phyloP scores from a whole-genome alignment of 2,329 filamentous ascomycete species.

The Aaosphaeria arxii region DNA sequence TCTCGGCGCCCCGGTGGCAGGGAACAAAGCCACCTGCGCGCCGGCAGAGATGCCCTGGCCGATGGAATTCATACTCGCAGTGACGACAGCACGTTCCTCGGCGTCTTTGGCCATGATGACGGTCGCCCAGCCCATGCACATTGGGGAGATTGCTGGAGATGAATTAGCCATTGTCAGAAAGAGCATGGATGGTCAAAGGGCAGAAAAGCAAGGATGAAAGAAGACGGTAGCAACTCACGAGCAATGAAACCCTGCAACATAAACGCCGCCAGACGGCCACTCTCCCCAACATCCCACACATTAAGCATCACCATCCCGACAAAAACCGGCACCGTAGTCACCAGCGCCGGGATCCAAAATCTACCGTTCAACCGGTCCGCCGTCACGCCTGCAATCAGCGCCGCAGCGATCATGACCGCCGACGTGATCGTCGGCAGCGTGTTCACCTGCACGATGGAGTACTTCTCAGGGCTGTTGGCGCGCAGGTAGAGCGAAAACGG shows the following conservation, averaged over 20 bases:
- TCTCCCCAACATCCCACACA: not conserved
- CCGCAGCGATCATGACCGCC: constrained; percentile 35
- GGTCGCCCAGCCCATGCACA: not conserved
- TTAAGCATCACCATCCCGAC: not conserved
- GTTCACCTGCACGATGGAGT: constrained; percentile 41
- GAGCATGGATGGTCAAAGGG: not conserved
- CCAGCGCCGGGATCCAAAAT: not conserved
- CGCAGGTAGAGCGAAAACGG: constrained; percentile 44
- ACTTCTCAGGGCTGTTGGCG: constrained; percentile 16
- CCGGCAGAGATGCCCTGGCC: not conserved
- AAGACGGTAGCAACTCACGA: not conserved
- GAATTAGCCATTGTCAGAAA: not conserved
- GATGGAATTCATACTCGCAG: not conserved
- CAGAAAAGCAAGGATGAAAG: not conserved
- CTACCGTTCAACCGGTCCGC: not conserved
- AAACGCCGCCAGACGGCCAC: not conserved
- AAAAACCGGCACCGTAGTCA: not conserved
- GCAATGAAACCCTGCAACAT: not conserved
- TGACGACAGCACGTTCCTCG: not conserved
- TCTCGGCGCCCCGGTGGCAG: not conserved
- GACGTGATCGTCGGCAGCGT: constrained; percentile 41
- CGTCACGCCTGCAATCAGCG: not conserved
- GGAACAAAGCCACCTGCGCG: not conserved
- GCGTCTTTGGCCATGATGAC: not conserved
- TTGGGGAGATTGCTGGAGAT: not conserved